Evolutionary conservation across 1,139 yeast species (phyloP), one percentile per base, ranked within the genome.

Genomic region (Yamadazyma blattariae): DNA sequence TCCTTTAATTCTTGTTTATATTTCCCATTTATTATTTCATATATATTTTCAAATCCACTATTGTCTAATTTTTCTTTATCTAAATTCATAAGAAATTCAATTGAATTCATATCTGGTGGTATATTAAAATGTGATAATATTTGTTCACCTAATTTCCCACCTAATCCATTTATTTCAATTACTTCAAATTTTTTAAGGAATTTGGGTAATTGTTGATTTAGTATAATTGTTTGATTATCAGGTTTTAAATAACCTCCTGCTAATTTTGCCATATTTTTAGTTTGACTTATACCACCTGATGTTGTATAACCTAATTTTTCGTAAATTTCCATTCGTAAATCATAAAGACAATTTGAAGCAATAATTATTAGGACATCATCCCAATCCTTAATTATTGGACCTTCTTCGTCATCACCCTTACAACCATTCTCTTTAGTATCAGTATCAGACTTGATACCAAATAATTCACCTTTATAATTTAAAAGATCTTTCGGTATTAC

Each of bases 231-330:
- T 54, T 92, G 98, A 32, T 81, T 77, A 54, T 88, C 82, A 0
- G 98, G 98, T 50, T 92, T 92, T 36, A 74, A 71, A 48, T 67
- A 81, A 3, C 92, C 95, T 10, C 95, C 89, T 0, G 95, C 96
- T n/a, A 92, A 61, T 54, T 92, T 92, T 3, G 97, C 92, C 16
- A 90, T 58, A 2, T 80, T 74, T 54, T 88, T 88, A 38, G 79
- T 85, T 15, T 83, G 64, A 0, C 87, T 85, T 3, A 92, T 60
- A 0, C 98, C 98, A 14, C 95, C 94, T 0, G 97, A 88, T 0
- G 97, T 88, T 0, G 95, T 87, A 52, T 87, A 92, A 1, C 86
- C 83, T 32, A 90, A 63, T 25, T 70, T 71, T 1, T 64, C 53
- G 41, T 64, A 67, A 4, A 92, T 74, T 15, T 64, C 57, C 12